Base-by-base conservation (phyloP, 306 rosid species). In the Crataegus laevigata region DNA sequence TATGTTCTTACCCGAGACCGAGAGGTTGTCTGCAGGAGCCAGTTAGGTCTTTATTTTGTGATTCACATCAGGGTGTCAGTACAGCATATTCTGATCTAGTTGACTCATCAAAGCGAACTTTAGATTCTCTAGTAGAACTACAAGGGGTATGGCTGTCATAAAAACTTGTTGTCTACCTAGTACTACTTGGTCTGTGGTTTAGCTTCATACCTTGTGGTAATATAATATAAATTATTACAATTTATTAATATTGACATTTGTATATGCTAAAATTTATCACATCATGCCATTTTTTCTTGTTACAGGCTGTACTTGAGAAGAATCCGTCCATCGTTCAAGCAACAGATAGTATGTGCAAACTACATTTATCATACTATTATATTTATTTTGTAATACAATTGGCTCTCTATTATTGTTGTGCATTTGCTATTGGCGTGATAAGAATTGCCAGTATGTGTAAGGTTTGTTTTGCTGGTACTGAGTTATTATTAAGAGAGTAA, bases 1-100 rank as follows among this genome's bases (percentile, higher is more conserved):
- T n/a, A n/a, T n/a, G n/a, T n/a, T n/a, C n/a, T n/a, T n/a, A n/a
- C n/a, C n/a, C n/a, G n/a, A n/a, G n/a, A n/a, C n/a, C n/a, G n/a
- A n/a, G n/a, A n/a, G n/a, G n/a, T n/a, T n/a, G n/a, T n/a, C 74
- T 85, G 88, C 90, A 91, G 98, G 93, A 88, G 51, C 86, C 93
- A 17, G 26, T 84, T 34, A 87, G 85, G 86, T 82, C 90, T 79
- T 79, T 83, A 22, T 85, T n/a, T n/a, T n/a, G n/a, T n/a, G n/a
- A n/a, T n/a, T n/a, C n/a, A n/a, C n/a, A n/a, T n/a, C n/a, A n/a
- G n/a, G n/a, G n/a, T n/a, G n/a, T n/a, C n/a, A n/a, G n/a, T n/a
- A n/a, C n/a, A n/a, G n/a, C n/a, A n/a, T n/a, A 89, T 82, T 85
- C 87, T 6, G 87, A 86, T 79, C 77, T 94, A 80, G 71, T 91